phyloP scores from a whole-genome alignment of 2,329 filamentous ascomycete species.

The Microascus cirrosus region DNA sequence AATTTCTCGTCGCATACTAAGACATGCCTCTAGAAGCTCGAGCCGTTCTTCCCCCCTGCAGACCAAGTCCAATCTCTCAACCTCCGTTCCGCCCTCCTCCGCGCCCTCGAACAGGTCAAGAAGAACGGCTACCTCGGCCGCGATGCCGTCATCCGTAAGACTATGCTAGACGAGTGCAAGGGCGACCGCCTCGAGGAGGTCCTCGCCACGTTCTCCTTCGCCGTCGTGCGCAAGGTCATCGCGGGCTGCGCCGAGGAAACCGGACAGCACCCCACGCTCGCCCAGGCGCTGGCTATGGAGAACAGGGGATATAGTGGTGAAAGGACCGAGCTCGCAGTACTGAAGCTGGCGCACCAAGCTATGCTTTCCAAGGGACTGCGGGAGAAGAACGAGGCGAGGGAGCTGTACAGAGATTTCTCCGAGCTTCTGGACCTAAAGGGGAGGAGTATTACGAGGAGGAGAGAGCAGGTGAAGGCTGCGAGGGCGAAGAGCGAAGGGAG shows the following conservation, averaged over 20 bases:
- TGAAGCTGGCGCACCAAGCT: conserved; percentile 63
- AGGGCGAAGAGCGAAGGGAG: conserved; percentile 14
- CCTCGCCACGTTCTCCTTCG: conserved; percentile 71
- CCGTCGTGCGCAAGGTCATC: conserved; percentile 63
- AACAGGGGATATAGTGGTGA: conserved; percentile 44
- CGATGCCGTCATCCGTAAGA: conserved; percentile 76
- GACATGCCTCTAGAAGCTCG: conserved; percentile 56
- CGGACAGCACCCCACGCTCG: conserved; percentile 31
- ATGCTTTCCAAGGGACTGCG: conserved; percentile 50
- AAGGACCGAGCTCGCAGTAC: conserved; percentile 44
- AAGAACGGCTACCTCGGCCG: conserved; percentile 74
- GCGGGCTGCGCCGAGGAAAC: conserved; percentile 27
- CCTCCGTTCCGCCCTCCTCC: conserved; percentile 71
- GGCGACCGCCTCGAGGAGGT: conserved; percentile 85
- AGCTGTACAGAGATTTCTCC: conserved; percentile 52
- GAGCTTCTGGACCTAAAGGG: conserved; percentile 54
- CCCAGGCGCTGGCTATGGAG: conserved; percentile 46
- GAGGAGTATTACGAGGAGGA: conserved; percentile 40
- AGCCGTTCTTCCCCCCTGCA: conserved; percentile 80
- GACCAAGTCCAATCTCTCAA: conserved; percentile 88
- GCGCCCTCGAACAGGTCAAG: conserved; percentile 74
- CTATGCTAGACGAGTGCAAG: conserved; percentile 93
- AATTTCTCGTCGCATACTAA: conserved; percentile 1
- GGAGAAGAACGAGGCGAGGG: conserved; percentile 47
- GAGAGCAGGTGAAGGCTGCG: conserved; percentile 29